Base-by-base conservation (phyloP, 164 flowering plant species). In the Annona cherimola region DNA sequence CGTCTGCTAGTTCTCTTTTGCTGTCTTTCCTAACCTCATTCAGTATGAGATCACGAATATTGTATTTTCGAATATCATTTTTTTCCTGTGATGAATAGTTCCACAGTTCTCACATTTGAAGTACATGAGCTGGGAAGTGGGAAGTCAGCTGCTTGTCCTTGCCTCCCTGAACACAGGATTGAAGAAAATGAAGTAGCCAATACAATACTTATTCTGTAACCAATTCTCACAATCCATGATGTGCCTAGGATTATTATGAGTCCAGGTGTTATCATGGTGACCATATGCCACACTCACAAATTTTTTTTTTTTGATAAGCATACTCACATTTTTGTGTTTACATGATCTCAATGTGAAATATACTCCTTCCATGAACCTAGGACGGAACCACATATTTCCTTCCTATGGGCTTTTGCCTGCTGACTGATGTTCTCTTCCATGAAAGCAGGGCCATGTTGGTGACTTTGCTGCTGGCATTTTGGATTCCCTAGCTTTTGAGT, bases 401-500 rank as follows among this genome's bases (percentile, higher is more conserved):
- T 11, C 4, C 45, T 57, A 41, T 69, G 45, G 16, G 20, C 55
- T 42, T 4, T 43, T 40, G 4, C 16, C 39, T 39, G 66, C 69
- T 50, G 61, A 11, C 42, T 42, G 19, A 4, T 78, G 43, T 20
- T 60, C 19, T 72, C 18, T 61, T 71, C 61, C 61, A 63, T 70
- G 63, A 64, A 69, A 71, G 50, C 86, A 90, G 97, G 87, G 40
- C 60, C 88, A 83, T 26, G 82, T 81, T 46, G 69, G 81, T 50
- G 73, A 74, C 35, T 93, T 93, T 60, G 86, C 86, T 81, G 77
- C 78, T 72, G 89, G 89, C 60, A 75, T 89, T 71, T 72, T 93
- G 89, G 91, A 85, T 76, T 90, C 92, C 45, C 77, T 95, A 63
- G 75, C 70, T 16, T 61, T 83, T 67, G 99, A 95, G 79, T 74